Evolutionary conservation across 202 grass and related monocot genomes (phyloP).

Genomic region (Cymbopogon flexuosus): DNA sequence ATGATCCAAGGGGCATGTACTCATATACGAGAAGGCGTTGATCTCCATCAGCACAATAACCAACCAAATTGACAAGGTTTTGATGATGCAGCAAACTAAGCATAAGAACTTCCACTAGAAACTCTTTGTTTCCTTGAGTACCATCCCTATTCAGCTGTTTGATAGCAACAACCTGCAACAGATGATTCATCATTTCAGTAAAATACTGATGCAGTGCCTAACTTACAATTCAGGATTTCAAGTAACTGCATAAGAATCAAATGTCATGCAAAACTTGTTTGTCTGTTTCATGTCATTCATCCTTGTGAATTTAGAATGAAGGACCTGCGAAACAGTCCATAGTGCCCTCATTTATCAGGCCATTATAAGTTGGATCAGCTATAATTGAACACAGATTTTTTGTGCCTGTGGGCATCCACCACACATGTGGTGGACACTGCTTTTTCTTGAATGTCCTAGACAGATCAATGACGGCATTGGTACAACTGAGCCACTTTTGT

Average conservation of each 20-base stretch:
- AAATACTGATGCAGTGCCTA: not conserved
- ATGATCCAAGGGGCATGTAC: conserved; percentile 92
- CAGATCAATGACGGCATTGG: conserved; percentile 28
- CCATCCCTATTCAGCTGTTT: conserved; percentile 94
- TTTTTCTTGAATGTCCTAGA: conserved; percentile 41
- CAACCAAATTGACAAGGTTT: conserved; percentile 92
- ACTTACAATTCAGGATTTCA: not conserved
- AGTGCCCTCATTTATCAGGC: conserved; percentile 10
- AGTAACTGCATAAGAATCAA: not conserved
- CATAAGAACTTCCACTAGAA: conserved; percentile 99
- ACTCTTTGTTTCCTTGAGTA: conserved; percentile 94
- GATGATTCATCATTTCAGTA: conserved; percentile 27
- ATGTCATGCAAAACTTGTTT: conserved; percentile 13
- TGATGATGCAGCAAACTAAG: conserved; percentile 88
- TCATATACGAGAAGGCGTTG: conserved; percentile 97
- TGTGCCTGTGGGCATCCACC: conserved; percentile 32
- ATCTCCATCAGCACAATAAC: conserved; percentile 94
- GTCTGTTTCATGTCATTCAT: conserved; percentile 22
- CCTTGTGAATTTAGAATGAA: conserved; percentile 29
- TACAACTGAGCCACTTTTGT: conserved; percentile 27
- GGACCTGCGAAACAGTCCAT: conserved; percentile 1
- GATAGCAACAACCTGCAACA: conserved; percentile 79
- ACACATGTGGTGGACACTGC: conserved; percentile 33
- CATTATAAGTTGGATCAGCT: conserved; percentile 27
- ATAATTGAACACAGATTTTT: conserved; percentile 33